Conservation (phyloP, 116 monocot genomes). For the Iris pallida region DNA sequence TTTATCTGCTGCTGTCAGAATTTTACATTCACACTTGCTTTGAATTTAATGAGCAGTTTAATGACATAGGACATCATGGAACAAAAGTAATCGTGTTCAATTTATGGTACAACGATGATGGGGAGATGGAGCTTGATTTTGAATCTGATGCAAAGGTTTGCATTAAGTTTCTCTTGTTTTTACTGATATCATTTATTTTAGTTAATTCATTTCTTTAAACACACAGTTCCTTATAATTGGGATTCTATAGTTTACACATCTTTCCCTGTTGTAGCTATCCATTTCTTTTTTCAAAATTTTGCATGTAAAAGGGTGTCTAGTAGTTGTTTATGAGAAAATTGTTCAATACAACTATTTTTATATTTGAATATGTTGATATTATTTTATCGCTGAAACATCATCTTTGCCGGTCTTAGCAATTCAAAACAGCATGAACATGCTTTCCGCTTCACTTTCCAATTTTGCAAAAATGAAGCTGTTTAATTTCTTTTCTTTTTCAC, state of each 20-base stretch:
- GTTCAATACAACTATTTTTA: no score
- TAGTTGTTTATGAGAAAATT: no score
- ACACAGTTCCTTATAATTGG: neutral
- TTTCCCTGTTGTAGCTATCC: neutral
- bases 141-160: constrained; percentile 64
- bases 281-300: neutral
- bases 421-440: no score
- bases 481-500: neutral
- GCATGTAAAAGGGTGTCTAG: no score
- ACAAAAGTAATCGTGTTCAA: constrained; percentile 89
- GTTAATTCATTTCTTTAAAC: no score
- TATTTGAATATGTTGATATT: no score
- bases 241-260: neutral
- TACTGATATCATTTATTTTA: neutral
- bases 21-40: constrained; percentile 17
- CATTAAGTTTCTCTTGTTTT: constrained; percentile 2
- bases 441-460: no score
- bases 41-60: constrained; percentile 69
- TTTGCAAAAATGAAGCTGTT: no score
- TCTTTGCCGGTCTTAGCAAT: no score
- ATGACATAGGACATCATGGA: constrained; percentile 80
- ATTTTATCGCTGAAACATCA: no score
- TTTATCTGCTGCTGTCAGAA: constrained; percentile 7
- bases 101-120: constrained; percentile 83
- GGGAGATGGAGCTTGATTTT: constrained; percentile 89